These are phyloP conservation scores for Ganoderma leucocontextum DNA, from an alignment of 1,284 basidiomycete species.

Conservation along the genomic window DNA sequence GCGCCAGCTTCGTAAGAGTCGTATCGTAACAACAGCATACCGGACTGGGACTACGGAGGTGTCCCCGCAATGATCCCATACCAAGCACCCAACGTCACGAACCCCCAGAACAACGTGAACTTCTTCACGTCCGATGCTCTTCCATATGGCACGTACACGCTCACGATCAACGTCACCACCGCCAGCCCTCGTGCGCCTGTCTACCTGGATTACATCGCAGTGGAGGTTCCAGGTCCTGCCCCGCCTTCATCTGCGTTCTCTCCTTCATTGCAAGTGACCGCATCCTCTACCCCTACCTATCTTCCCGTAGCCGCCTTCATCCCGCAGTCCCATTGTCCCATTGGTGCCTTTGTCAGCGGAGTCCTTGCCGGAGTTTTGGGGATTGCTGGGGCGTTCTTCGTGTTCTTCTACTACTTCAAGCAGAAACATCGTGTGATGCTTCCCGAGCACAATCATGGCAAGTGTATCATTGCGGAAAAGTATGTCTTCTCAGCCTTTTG, in stretches of 20 bases:
- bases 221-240: slow-evolving; percentile 16
- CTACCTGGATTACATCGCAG: slow-evolving; percentile 22
- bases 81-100: slow-evolving; percentile 15
- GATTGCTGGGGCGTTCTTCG: neutral
- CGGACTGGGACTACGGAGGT: slow-evolving; percentile 17
- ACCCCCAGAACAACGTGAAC: slow-evolving; percentile 14
- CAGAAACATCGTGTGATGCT: neutral
- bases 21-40: no score
- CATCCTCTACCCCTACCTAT: neutral
- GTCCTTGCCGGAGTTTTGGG: neutral
- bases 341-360: neutral
- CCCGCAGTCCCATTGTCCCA: neutral
- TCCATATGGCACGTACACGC: slow-evolving; percentile 13
- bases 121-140: slow-evolving; percentile 18
- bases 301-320: neutral
- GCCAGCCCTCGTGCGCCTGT: slow-evolving; percentile 14
- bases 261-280: neutral
- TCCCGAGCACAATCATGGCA: neutral
- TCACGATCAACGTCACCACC: slow-evolving; percentile 23
- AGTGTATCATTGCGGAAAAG: neutral
- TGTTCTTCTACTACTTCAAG: neutral
- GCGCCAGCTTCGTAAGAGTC: no score
- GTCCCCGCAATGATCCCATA: slow-evolving; percentile 11
- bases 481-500: neutral
- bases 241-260: neutral